These are phyloP conservation scores for Ophiostoma tasmaniense DNA, from an alignment of 2,329 filamentous ascomycete species.

Conservation along the genomic window DNA sequence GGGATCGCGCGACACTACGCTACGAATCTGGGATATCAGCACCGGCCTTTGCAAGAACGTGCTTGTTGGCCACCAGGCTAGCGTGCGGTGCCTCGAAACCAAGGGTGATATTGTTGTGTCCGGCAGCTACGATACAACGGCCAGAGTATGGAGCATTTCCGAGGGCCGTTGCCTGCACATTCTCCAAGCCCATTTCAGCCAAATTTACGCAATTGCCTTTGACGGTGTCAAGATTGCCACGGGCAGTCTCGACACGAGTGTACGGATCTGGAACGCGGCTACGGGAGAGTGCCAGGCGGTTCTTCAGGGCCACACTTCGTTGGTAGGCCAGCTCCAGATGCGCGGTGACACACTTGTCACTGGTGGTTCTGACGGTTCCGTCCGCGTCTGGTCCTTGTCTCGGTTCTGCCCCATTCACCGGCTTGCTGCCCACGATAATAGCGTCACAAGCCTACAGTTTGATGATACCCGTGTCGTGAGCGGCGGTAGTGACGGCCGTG, in stretches of 20 bases:
- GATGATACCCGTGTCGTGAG: constrained; percentile 93
- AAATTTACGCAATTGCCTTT: constrained; percentile 98
- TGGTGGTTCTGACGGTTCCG: constrained; percentile 90
- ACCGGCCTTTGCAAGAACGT: constrained; percentile 86
- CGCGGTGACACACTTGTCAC: constrained; percentile 90
- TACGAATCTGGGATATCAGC: constrained; percentile 89
- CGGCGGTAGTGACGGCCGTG: constrained; percentile 91
- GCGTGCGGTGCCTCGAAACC: constrained; percentile 89
- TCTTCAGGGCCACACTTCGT: constrained; percentile 89
- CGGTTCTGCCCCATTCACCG: constrained; percentile 89
- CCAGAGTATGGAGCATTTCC: constrained; percentile 95
- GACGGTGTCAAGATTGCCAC: constrained; percentile 90
- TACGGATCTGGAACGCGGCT: constrained; percentile 89
- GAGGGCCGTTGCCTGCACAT: constrained; percentile 88
- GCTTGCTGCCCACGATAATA: constrained; percentile 94
- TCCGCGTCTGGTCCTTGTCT: constrained; percentile 90
- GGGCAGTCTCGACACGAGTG: constrained; percentile 91
- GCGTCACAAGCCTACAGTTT: constrained; percentile 94
- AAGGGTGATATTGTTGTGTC: constrained; percentile 97
- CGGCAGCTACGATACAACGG: constrained; percentile 94
- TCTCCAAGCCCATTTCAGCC: constrained; percentile 89
- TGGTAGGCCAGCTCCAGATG: constrained; percentile 95
- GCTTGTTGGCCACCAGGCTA: constrained; percentile 88
- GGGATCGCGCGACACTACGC: constrained; percentile 86
- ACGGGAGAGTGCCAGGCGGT: constrained; percentile 82